phyloP scores from a whole-genome alignment of 139 green algal species.

The Asterochloris erici region DNA sequence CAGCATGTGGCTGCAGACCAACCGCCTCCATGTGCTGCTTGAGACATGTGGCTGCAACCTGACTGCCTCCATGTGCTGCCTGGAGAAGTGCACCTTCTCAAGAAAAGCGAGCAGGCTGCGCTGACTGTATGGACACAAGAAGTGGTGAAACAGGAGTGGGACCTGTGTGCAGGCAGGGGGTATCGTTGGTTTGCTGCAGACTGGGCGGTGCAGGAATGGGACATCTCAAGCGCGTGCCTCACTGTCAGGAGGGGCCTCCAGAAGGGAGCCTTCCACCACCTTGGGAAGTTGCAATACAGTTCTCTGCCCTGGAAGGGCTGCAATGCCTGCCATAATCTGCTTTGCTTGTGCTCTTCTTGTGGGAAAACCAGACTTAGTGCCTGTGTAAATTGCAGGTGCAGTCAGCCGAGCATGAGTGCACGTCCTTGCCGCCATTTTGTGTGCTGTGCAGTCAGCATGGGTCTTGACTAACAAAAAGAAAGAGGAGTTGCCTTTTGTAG shows the following conservation, averaged over 20 bases:
- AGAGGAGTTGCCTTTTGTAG: too few species aligned
- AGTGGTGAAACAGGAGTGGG: conserved; percentile 50
- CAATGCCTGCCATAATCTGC: background rate
- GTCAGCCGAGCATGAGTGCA: too few species aligned
- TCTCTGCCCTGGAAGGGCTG: background rate
- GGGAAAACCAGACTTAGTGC: too few species aligned
- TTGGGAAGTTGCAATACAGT: background rate
- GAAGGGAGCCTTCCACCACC: background rate
- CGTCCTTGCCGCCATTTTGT: too few species aligned
- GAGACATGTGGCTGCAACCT: background rate
- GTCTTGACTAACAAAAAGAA: too few species aligned
- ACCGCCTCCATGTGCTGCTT: background rate
- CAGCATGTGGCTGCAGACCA: background rate
- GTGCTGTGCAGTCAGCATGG: too few species aligned
- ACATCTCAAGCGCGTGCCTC: background rate
- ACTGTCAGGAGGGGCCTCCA: background rate
- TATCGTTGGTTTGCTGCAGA: too few species aligned
- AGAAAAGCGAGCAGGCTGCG: conserved; percentile 52
- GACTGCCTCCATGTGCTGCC: background rate
- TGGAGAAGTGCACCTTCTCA: conserved; percentile 33
- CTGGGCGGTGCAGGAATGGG: too few species aligned
- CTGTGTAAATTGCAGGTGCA: too few species aligned
- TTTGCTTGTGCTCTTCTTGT: too few species aligned
- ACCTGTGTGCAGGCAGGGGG: background rate
- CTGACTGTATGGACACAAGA: conserved; percentile 62